Conservation (phyloP, 2,329 filamentous ascomycete genomes). For the Aspergillus udagawae region DNA sequence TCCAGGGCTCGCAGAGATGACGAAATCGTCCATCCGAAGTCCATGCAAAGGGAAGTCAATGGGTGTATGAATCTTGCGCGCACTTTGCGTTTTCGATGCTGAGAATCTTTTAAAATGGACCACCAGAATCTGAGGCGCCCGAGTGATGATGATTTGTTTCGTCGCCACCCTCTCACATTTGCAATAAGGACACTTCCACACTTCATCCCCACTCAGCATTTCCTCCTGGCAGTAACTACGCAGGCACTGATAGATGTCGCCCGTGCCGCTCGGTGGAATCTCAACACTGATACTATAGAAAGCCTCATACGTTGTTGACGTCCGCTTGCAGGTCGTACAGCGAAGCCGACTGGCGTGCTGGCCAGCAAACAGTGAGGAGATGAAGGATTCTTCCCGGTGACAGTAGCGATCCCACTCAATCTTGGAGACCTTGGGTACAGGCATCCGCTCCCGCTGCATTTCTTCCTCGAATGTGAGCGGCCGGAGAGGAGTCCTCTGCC, state of each 20-base stretch:
- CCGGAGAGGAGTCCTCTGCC: constrained; percentile 55
- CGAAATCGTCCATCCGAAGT: constrained; percentile 60
- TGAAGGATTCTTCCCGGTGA: constrained; percentile 67
- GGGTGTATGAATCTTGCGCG: constrained; percentile 65
- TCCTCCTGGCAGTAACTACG: constrained; percentile 67
- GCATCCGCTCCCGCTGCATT: constrained; percentile 56
- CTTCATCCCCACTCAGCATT: constrained; percentile 61
- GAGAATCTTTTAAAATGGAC: constrained; percentile 71
- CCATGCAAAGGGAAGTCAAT: constrained; percentile 74
- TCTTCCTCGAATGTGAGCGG: constrained; percentile 59
- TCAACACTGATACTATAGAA: constrained; percentile 70
- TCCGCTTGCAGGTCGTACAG: constrained; percentile 59
- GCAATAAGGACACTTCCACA: constrained; percentile 72
- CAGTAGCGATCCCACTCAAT: constrained; percentile 72
- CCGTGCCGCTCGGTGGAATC: constrained; percentile 59
- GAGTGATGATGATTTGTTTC: constrained; percentile 69
- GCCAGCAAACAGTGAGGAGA: constrained; percentile 75
- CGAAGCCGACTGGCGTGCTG: constrained; percentile 60
- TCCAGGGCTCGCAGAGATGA: constrained; percentile 46
- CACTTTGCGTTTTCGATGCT: constrained; percentile 52
- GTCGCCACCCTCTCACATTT: constrained; percentile 62
- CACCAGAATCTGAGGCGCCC: constrained; percentile 74
- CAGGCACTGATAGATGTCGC: constrained; percentile 65
- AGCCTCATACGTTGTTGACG: constrained; percentile 63
- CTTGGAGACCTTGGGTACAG: constrained; percentile 61